These are phyloP conservation scores for Obelidium mucronatum DNA, from an alignment of 192 early-diverging fungal species.

Conservation along the genomic window DNA sequence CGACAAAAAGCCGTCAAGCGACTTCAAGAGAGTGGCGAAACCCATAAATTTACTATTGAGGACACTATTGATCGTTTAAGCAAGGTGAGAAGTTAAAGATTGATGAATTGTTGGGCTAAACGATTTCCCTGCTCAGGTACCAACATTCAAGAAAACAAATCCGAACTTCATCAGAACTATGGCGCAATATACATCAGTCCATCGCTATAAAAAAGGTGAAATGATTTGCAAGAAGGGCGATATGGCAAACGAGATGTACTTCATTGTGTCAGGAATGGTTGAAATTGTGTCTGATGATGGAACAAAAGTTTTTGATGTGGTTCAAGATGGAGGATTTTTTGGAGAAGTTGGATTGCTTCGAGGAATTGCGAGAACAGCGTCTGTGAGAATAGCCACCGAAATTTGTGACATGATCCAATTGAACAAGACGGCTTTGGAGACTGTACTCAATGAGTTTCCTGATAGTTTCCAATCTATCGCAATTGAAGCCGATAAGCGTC, in stretches of 20 bases:
- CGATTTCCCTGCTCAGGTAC: conserved; percentile 35
- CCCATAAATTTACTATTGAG: conserved; percentile 50
- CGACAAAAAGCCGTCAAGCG: conserved; percentile 48
- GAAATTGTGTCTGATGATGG: conserved; percentile 62
- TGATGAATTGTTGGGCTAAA: neutral
- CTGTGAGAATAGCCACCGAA: conserved; percentile 44
- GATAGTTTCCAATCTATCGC: conserved; percentile 57
- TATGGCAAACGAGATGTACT: conserved; percentile 57
- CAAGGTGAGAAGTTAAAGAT: conserved; percentile 33
- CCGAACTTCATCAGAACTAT: conserved; percentile 53
- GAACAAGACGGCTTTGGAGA: conserved; percentile 45
- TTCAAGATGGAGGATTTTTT: conserved; percentile 60
- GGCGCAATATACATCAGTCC: conserved; percentile 51
- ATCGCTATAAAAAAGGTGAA: conserved; percentile 38
- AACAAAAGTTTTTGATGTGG: conserved; percentile 51
- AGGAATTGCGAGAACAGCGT: conserved; percentile 53
- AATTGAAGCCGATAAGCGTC: conserved; percentile 56
- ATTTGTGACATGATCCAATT: conserved; percentile 52
- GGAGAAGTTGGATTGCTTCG: conserved; percentile 62
- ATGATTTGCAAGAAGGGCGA: conserved; percentile 59
- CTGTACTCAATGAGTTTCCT: conserved; percentile 54
- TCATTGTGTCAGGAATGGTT: conserved; percentile 57
- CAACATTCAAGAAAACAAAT: conserved; percentile 53
- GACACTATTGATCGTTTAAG: conserved; percentile 51
- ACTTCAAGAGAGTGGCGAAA: conserved; percentile 19